Evolutionary conservation across 1,284 basidiomycete genomes (phyloP).

Genomic region (Rhodotorula sp.): DNA sequence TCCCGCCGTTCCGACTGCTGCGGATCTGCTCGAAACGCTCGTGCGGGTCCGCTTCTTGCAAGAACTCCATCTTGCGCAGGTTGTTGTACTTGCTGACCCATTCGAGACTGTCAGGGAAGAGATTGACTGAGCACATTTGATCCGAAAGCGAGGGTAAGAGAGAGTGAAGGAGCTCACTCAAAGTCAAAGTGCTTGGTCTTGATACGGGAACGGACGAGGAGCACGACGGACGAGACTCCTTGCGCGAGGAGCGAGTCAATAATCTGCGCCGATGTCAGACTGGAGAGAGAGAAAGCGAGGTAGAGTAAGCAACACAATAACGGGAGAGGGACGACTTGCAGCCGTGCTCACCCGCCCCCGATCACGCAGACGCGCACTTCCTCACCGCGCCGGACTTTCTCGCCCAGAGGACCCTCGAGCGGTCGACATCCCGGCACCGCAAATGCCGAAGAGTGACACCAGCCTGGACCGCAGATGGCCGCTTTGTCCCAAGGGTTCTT

Average conservation of each 20-base stretch:
- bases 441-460: conserved; percentile 49
- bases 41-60: conserved; percentile 43
- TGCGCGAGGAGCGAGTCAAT: conserved; percentile 45
- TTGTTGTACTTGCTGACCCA: conserved; percentile 32
- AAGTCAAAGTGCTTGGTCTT: conserved; percentile 47
- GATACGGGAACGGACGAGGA: conserved; percentile 47
- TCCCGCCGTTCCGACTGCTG: conserved; percentile 45
- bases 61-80: conserved; percentile 47
- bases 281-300: background rate
- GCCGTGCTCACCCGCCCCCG: conserved; percentile 45
- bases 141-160: too few relatives aligned
- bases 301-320: background rate
- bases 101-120: background rate
- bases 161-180: conserved; percentile 15
- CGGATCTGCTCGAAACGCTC: conserved; percentile 44
- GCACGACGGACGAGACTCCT: conserved; percentile 46
- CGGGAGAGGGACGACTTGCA: background rate
- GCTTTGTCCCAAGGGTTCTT: conserved; percentile 5
- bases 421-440: conserved; percentile 40
- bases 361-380: conserved; percentile 45
- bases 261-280: conserved; percentile 51
- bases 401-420: conserved; percentile 4
- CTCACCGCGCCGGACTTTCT: conserved; percentile 8
- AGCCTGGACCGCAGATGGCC: conserved; percentile 39
- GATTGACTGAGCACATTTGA: background rate